Evolutionary conservation across 2,329 filamentous ascomycete genomes (phyloP).

Genomic region (Phaeosphaeriaceae sp.): DNA sequence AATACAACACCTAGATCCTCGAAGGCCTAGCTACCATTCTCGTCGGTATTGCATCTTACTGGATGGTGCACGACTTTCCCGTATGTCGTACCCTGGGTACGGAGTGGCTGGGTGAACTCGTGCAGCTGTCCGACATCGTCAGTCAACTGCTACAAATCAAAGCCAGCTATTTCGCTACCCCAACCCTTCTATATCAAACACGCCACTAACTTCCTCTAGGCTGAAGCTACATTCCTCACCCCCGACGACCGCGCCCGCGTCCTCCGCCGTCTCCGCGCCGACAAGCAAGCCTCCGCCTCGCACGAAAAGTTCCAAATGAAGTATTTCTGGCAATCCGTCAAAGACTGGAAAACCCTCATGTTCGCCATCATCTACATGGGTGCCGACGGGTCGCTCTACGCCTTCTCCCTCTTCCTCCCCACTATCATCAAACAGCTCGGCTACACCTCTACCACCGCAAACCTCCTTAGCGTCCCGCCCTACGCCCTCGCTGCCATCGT

Average conservation of each 20-base stretch:
- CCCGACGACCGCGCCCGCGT: constrained; percentile 74
- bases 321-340: constrained; percentile 75
- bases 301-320: constrained; percentile 76
- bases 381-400: constrained; percentile 72
- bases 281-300: constrained; percentile 76
- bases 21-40: constrained; percentile 75
- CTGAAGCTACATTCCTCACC: constrained; percentile 75
- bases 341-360: constrained; percentile 84
- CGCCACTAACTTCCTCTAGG: too few species aligned
- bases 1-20: constrained; percentile 51
- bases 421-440: constrained; percentile 72
- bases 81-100: too few species aligned
- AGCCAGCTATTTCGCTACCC: too few species aligned
- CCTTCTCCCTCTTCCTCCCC: constrained; percentile 79
- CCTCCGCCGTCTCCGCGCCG: constrained; percentile 70
- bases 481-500: constrained; percentile 75
- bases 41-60: constrained; percentile 70
- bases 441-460: constrained; percentile 67
- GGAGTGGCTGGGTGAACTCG: too few species aligned
- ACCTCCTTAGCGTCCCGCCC: constrained; percentile 77
- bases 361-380: constrained; percentile 83
- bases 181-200: too few species aligned
- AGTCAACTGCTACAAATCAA: too few species aligned
- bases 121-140: too few species aligned
- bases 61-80: constrained; percentile 81